These are phyloP conservation scores for Fusarium domesticum DNA, from an alignment of 2,329 filamentous ascomycete genomes.

Conservation along the genomic window DNA sequence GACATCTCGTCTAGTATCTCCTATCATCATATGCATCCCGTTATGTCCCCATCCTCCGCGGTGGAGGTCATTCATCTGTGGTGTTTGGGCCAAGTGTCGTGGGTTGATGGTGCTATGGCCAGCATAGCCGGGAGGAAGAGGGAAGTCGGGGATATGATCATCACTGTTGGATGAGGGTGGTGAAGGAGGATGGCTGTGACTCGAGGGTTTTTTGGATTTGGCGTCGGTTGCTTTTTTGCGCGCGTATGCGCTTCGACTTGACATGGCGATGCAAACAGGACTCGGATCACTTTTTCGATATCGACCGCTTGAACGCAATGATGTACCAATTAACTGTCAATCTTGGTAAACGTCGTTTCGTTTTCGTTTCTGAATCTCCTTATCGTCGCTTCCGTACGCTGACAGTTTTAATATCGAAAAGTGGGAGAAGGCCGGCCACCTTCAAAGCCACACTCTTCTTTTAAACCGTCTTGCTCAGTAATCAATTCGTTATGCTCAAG, in stretches of 20 bases:
- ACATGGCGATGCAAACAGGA: conserved; percentile 45
- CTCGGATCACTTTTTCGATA: too few species aligned
- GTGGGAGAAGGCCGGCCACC: too few species aligned
- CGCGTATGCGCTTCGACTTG: conserved; percentile 56
- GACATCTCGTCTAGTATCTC: conserved; percentile 19
- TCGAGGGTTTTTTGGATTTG: conserved; percentile 32
- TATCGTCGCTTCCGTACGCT: too few species aligned
- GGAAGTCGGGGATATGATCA: conserved; percentile 39
- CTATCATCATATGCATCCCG: conserved; percentile 11
- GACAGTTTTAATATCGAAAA: too few species aligned
- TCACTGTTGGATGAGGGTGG: conserved; percentile 40
- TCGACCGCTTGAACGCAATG: too few species aligned
- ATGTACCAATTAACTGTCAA: too few species aligned
- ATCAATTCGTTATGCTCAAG: too few species aligned
- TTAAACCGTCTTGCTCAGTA: too few species aligned
- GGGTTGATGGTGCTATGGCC: conserved; percentile 42
- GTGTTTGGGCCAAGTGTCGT: conserved; percentile 37
- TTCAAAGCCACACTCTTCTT: too few species aligned
- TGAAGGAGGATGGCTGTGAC: conserved; percentile 35
- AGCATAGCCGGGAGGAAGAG: conserved; percentile 30
- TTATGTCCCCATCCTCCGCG: conserved; percentile 5
- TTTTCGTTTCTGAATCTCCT: too few species aligned
- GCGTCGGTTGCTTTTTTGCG: conserved; percentile 57
- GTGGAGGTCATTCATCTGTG: conserved; percentile 3
- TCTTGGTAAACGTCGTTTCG: too few species aligned